These are phyloP conservation scores for Heliophila coronopifolia DNA, from an alignment of 441 rosid genomes.

Conservation along the genomic window DNA sequence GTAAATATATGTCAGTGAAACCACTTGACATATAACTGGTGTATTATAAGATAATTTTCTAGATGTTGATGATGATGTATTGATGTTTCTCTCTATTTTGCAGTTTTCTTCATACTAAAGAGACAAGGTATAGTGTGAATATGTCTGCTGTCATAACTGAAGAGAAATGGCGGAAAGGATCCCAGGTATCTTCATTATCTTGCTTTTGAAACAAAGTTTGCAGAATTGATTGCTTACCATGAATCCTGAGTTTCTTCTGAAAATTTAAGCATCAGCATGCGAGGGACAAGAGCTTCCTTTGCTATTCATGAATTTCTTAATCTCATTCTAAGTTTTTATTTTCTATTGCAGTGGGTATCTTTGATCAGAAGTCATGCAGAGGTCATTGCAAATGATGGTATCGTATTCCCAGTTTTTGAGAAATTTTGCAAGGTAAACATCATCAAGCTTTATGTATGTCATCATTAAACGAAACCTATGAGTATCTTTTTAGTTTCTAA, in stretches of 20 bases:
- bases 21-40: too few species aligned
- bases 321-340: conserved; percentile 22
- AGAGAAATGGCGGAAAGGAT: conserved; percentile 82
- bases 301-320: background rate
- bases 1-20: too few species aligned
- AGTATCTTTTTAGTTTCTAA: too few species aligned
- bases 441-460: background rate
- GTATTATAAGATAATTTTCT: background rate
- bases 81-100: too few species aligned
- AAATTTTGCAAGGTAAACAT: conserved; percentile 71
- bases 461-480: background rate
- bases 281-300: background rate
- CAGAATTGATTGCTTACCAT: background rate
- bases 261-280: background rate
- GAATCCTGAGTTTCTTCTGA: background rate
- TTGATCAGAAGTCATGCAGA: conserved; percentile 75
- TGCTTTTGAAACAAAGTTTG: conserved; percentile 1
- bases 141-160: conserved; percentile 65
- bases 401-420: conserved; percentile 57
- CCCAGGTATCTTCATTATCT: conserved; percentile 50
- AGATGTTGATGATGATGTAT: conserved; percentile 4
- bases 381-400: conserved; percentile 64
- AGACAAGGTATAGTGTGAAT: conserved; percentile 57
- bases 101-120: conserved; percentile 68
- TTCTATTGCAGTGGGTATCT: conserved; percentile 62